Evolutionary conservation across 2,329 filamentous ascomycete species (phyloP), one percentile per base, ranked within the genome.

Genomic region (Cadophora sp.): DNA sequence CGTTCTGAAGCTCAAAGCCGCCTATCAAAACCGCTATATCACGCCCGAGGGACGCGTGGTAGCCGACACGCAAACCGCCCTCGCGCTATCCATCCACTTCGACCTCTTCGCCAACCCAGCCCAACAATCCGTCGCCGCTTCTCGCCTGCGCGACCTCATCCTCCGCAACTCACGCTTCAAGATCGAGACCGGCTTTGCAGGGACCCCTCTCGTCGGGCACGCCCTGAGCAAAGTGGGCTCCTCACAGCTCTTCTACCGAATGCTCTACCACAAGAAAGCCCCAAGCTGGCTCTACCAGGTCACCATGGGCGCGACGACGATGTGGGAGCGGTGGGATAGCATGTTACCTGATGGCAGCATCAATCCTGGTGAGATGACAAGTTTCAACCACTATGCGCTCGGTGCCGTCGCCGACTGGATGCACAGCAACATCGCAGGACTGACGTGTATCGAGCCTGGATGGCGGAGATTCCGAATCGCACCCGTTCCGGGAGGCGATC

Each of bases 241-340:
- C 11, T 63, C 60, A 3, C 70, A 72, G 18, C 43, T 75, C 1
- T 73, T 72, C 33, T 80, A 80, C 64, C 74, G 77, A 13, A 80
- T 81, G 77, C 71, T 81, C 1, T 68, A 78, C 1, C 75, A 79
- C 51, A 75, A 74, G 6, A 67, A 73, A 20, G 76, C 74, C 27
- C 79, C 79, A 0, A 76, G 55, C 9, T 73, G 72, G 71, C 51
- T 73, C 8, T 73, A 72, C 55, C 64, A 68, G 3, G 66, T 73
- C n/a, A 70, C 66, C 4, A 73, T 73, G 71, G 72, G 72, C 6
- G 71, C 70, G 5, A 73, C 72, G 18, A 73, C 72, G 1, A 72
- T 72, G 47, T 73, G 72, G 72, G 71, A 73, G 43, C 39, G 72
- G 11, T 73, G 72, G 71, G 72, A 73, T 60, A 72, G 69, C 30